Conservation (phyloP, 2,329 filamentous ascomycete species). For the Metarhizium sp. region DNA sequence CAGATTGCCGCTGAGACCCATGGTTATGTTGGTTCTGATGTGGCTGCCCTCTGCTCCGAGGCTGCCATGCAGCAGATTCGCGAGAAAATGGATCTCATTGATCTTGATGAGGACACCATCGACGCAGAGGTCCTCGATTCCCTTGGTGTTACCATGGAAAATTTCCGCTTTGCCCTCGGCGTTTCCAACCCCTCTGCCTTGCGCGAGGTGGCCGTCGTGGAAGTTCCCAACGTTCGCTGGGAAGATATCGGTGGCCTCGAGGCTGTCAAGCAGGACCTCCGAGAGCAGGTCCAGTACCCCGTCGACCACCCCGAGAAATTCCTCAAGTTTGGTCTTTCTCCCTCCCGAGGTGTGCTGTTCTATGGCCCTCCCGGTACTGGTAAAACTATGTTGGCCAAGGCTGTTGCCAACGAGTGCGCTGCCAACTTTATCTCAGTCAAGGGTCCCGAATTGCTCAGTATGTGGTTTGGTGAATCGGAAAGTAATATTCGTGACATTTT, state of each 20-base stretch:
- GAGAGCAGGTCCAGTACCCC: constrained; percentile 97
- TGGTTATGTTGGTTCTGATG: constrained; percentile 97
- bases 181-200: constrained; percentile 98
- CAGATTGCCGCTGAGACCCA: constrained; percentile 96
- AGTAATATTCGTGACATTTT: constrained; percentile 99
- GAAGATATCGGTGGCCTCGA: constrained; percentile 99
- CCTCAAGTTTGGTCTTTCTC: constrained; percentile 98
- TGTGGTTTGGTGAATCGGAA: constrained; percentile 99
- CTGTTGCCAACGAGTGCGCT: constrained; percentile 96
- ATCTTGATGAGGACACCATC: constrained; percentile 97
- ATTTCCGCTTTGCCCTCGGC: constrained; percentile 97
- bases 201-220: constrained; percentile 96
- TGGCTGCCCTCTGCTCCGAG: constrained; percentile 96
- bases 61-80: constrained; percentile 99
- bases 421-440: constrained; percentile 99
- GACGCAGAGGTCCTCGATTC: constrained; percentile 98
- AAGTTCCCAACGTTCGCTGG: constrained; percentile 98
- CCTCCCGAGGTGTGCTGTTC: constrained; percentile 96
- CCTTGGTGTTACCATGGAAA: constrained; percentile 98
- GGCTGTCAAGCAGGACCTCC: constrained; percentile 97
- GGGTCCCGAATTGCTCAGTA: constrained; percentile 94
- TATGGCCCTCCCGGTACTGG: constrained; percentile 98
- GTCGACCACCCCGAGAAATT: constrained; percentile 99
- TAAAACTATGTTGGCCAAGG: constrained; percentile 99
- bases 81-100: constrained; percentile 99